A percentile compares a stretch with the other conserved stretches of the same genome.
These are phyloP conservation scores for Wickerhamiella brachini DNA, from an alignment of 805 yeast genomes.

Conservation along the genomic window DNA sequence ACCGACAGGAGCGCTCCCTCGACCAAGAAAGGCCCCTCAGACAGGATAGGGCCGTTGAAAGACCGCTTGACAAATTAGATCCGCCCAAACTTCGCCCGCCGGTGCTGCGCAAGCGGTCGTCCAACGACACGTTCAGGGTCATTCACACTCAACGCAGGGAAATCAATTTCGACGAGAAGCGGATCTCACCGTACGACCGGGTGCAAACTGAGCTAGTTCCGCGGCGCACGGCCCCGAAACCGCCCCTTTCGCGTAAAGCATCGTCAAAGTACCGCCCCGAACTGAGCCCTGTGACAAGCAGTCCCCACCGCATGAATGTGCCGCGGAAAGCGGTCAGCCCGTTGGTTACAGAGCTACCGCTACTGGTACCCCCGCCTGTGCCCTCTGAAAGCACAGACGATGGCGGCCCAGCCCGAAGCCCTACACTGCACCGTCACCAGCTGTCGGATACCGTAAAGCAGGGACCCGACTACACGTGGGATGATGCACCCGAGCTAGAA, in stretches of 20 bases:
- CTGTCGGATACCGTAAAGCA: constrained; percentile 9
- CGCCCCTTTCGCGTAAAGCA: constrained; percentile 23
- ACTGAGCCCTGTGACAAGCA: constrained; percentile 14
- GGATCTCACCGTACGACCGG: constrained; percentile 51
- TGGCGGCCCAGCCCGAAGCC: neutral
- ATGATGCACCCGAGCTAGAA: constrained; percentile 47
- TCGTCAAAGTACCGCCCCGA: constrained; percentile 20
- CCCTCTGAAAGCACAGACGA: neutral
- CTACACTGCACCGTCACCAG: constrained; percentile 3
- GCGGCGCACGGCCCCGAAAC: constrained; percentile 37
- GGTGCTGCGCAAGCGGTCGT: neutral
- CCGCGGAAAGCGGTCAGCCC: constrained; percentile 1
- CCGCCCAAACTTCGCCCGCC: neutral
- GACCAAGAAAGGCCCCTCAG: no score
- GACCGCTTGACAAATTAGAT: neutral
- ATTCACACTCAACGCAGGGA: constrained; percentile 31
- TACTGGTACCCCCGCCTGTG: neutral
- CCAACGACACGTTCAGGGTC: constrained; percentile 44
- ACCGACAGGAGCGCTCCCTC: neutral
- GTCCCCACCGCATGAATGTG: neutral
- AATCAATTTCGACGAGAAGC: constrained; percentile 67
- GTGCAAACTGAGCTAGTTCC: constrained; percentile 38
- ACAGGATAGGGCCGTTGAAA: neutral
- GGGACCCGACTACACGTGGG: constrained; percentile 29
- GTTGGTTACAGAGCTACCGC: neutral